phyloP scores from a whole-genome alignment of 495 filamentous ascomycete genomes.

The Tuber melanosporum region DNA sequence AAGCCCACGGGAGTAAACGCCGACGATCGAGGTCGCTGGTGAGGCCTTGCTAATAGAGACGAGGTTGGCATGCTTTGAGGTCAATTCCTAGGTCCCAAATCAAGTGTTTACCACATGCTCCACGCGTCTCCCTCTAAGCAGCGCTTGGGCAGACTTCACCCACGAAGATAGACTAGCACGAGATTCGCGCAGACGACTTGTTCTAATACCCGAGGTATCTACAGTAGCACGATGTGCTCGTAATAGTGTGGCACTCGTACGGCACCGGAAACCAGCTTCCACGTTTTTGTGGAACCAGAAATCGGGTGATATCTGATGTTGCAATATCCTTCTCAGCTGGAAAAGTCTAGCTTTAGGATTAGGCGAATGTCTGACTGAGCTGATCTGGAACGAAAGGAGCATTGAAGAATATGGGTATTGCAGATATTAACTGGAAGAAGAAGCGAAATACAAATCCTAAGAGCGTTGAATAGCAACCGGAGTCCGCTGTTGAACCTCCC shows the following conservation, averaged over 20 bases:
- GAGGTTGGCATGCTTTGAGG: background rate
- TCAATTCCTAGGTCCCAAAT: background rate
- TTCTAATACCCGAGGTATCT: background rate
- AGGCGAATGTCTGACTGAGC: background rate
- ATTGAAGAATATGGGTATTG: background rate
- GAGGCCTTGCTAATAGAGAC: background rate
- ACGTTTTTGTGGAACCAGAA: background rate
- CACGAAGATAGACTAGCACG: background rate
- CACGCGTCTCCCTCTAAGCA: background rate
- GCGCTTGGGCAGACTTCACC: background rate
- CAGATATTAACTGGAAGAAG: background rate
- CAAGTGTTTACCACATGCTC: background rate
- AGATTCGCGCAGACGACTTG: background rate
- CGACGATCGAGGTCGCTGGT: no score
- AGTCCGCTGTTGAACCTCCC: background rate
- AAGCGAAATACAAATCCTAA: background rate
- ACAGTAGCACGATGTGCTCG: background rate
- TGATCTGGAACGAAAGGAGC: background rate
- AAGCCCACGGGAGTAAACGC: no score
- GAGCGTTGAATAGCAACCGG: background rate
- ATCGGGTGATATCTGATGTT: background rate
- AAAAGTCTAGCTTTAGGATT: background rate
- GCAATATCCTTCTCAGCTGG: background rate
- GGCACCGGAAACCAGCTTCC: background rate
- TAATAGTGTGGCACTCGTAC: no score